These are phyloP conservation scores for Microdochium paspali DNA, from an alignment of 2,329 filamentous ascomycete species.

Conservation along the genomic window DNA sequence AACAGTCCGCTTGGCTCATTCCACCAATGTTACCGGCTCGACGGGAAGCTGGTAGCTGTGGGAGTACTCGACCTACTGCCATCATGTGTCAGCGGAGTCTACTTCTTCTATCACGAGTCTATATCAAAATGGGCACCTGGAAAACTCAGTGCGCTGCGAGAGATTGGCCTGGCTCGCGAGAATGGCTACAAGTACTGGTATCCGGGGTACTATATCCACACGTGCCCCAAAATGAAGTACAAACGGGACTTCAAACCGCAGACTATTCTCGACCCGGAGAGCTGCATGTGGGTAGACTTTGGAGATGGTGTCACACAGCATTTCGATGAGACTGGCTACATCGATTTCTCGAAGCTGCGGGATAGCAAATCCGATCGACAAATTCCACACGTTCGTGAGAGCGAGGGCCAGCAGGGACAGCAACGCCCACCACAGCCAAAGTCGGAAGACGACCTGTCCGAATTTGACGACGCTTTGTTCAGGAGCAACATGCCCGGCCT, in stretches of 20 bases:
- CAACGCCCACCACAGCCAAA: slow-evolving; percentile 1
- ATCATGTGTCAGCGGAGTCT: slow-evolving; percentile 69
- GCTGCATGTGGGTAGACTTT: slow-evolving; percentile 51
- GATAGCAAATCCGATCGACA: no score
- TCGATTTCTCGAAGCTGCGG: slow-evolving; percentile 28
- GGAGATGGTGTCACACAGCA: slow-evolving; percentile 39
- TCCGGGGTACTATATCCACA: slow-evolving; percentile 73
- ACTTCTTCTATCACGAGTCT: slow-evolving; percentile 73
- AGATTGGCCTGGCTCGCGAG: slow-evolving; percentile 62
- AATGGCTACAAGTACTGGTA: slow-evolving; percentile 69
- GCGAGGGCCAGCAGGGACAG: not conserved
- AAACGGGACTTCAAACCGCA: slow-evolving; percentile 73
- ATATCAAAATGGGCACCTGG: slow-evolving; percentile 62
- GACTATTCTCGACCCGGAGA: slow-evolving; percentile 62
- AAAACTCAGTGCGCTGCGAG: slow-evolving; percentile 65
- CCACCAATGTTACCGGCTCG: slow-evolving; percentile 74
- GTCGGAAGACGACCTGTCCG: slow-evolving; percentile 5
- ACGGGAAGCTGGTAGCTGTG: slow-evolving; percentile 66
- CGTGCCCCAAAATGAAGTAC: slow-evolving; percentile 74
- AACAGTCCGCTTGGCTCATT: slow-evolving; percentile 58
- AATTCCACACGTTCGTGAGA: no score
- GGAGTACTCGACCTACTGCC: slow-evolving; percentile 71
- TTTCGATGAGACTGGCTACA: slow-evolving; percentile 47
- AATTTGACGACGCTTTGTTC: slow-evolving; percentile 35
- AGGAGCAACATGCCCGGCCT: slow-evolving; percentile 59